Conservation (phyloP, 805 yeast genomes). For the Metschnikowia peoriensis region DNA sequence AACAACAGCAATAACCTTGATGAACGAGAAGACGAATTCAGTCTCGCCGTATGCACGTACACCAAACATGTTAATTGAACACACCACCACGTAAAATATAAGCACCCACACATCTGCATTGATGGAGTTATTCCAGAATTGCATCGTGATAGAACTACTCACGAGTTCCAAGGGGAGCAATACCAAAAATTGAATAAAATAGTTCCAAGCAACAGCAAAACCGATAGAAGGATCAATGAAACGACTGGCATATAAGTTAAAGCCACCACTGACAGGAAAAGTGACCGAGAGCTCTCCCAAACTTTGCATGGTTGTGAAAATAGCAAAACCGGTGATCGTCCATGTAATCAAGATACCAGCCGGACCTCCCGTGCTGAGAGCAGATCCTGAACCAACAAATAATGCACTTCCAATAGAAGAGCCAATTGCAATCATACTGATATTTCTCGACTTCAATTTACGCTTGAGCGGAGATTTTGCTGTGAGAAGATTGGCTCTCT, state of each 20-base stretch:
- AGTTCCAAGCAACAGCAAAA: slow-evolving; percentile 62
- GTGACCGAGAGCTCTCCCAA: slow-evolving; percentile 20
- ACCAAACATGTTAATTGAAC: slow-evolving; percentile 49
- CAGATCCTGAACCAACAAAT: slow-evolving; percentile 73
- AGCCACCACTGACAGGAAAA: slow-evolving; percentile 48
- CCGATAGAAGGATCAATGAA: slow-evolving; percentile 57
- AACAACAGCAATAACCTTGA: slow-evolving; percentile 48
- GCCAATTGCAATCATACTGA: slow-evolving; percentile 75
- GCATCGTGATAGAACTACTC: slow-evolving; percentile 46
- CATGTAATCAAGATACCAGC: slow-evolving; percentile 64
- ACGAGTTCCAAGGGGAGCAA: slow-evolving; percentile 64
- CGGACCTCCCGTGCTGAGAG: slow-evolving; percentile 68
- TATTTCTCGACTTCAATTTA: slow-evolving; percentile 48
- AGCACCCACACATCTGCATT: slow-evolving; percentile 46
- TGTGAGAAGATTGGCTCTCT: slow-evolving; percentile 39
- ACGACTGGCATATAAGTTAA: slow-evolving; percentile 53
- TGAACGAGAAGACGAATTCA: slow-evolving; percentile 48
- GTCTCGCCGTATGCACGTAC: slow-evolving; percentile 57
- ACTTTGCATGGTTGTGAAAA: slow-evolving; percentile 41
- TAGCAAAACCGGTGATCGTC: slow-evolving; percentile 63
- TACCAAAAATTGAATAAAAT: slow-evolving; percentile 61
- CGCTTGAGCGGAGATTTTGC: slow-evolving; percentile 48
- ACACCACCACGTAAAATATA: slow-evolving; percentile 49
- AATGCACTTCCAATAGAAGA: slow-evolving; percentile 83
- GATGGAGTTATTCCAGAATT: slow-evolving; percentile 18